Evolutionary conservation across 116 monocot species (phyloP).

Genomic region (Posidonia oceanica): DNA sequence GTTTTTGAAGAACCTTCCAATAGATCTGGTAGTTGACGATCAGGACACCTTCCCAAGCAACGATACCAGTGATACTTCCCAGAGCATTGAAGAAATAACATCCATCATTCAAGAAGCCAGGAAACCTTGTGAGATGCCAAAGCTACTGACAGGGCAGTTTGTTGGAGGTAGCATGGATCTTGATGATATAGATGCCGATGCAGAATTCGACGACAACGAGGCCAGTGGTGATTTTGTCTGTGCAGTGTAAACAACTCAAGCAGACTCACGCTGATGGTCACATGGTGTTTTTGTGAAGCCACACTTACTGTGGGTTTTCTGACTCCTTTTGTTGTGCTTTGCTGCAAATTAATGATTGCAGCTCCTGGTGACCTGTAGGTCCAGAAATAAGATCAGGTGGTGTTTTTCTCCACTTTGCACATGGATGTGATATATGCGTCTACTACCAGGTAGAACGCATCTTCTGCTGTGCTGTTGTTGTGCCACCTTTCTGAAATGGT

Average conservation of each 20-base stretch:
- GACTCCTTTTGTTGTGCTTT: too few relatives aligned
- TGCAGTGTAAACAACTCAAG: conserved; percentile 15
- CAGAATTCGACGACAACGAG: conserved; percentile 46
- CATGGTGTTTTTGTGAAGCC: too few relatives aligned
- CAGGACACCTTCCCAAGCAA: conserved; percentile 5
- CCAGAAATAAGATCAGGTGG: too few relatives aligned
- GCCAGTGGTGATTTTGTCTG: conserved; percentile 61
- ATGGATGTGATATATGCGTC: too few relatives aligned
- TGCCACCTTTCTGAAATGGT: too few relatives aligned
- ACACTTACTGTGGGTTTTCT: too few relatives aligned
- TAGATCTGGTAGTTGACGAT: conserved; percentile 37
- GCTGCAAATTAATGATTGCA: too few relatives aligned
- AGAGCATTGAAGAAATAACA: conserved; percentile 68
- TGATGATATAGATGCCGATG: conserved; percentile 36
- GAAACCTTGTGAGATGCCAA: conserved; percentile 20
- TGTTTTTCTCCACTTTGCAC: too few relatives aligned
- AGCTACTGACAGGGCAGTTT: conserved; percentile 9
- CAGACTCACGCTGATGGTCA: neutral
- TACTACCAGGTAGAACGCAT: too few relatives aligned
- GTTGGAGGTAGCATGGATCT: conserved; percentile 37
- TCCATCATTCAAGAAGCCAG: conserved; percentile 61
- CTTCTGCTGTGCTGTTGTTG: too few relatives aligned
- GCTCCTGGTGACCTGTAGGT: too few relatives aligned
- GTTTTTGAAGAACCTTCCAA: conserved; percentile 81
- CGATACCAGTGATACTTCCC: conserved; percentile 9